Evolutionary conservation across 495 filamentous ascomycete genomes (phyloP), one percentile per base, ranked within the genome.

Genomic region (Xylaria venustula): DNA sequence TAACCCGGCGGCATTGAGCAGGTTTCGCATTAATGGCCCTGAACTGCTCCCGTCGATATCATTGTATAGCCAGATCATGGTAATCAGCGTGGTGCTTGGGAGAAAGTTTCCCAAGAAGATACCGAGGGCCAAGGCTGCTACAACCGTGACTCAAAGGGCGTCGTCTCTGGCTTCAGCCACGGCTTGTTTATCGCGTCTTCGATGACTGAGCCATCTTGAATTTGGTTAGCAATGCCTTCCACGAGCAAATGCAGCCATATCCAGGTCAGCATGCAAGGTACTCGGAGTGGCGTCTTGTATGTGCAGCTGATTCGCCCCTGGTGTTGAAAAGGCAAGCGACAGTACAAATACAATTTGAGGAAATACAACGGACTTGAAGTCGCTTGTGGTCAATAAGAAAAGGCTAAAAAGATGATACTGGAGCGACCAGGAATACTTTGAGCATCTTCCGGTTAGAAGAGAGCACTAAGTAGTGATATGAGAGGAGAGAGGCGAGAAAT

Each of bases 121-220:
- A 45, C 70, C 68, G 1, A 41, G 26, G 0, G 53, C 7, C 12
- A 67, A 15, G 0, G 68, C 61, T 0, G 67, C 14, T 2, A 58
- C n/a, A 60, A 34, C 50, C 1, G 15, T 7, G 7, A 40, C n/a
- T 12, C 51, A n/a, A n/a, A n/a, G 20, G 7, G 58, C 40, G 0
- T 41, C 7, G 2, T n/a, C 15, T 45, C 49, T 59, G 1, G 73
- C 73, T 19, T 71, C 55, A 1, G 49, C 75, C 77, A 78, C 5
- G 75, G 75, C 45, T 75, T 76, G 58, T 78, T 78, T 5, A 75
- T 40, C 0, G 15, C 3, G 49, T 77, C 75, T 37, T 78, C 75
- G 0, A 55, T 15, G 9, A 77, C 51, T 5, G 74, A 66, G 0
- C 15, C 51, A 7, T 63, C 44, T 5, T 58, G 60, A 2, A 65